Percentiles rank a stretch among this genome's conserved stretches.
Conservation (phyloP, 1,284 basidiomycete genomes). For the Ustilago xerochloae region DNA sequence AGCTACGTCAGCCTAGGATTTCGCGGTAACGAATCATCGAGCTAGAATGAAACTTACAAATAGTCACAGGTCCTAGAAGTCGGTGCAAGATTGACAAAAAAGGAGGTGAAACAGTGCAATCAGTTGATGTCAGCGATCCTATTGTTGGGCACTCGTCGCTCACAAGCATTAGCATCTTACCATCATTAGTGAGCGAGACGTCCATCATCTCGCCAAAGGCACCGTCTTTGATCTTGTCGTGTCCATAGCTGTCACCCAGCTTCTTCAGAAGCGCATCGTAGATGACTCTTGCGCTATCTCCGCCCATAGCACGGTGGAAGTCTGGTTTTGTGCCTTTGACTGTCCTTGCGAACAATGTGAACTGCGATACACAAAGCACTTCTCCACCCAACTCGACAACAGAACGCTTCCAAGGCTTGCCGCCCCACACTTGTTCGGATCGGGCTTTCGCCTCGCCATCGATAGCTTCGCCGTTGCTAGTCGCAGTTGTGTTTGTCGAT, state of each 20-base stretch:
- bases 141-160: too few relatives aligned
- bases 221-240: constrained; percentile 58
- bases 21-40: neutral
- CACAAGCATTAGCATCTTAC: constrained; percentile 15
- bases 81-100: too few relatives aligned
- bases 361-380: constrained; percentile 65
- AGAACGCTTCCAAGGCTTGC: constrained; percentile 58
- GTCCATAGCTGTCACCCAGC: constrained; percentile 44
- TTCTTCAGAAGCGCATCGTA: constrained; percentile 57
- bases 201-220: constrained; percentile 67
- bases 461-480: neutral
- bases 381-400: constrained; percentile 62
- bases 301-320: constrained; percentile 63
- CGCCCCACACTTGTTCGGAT: constrained; percentile 55
- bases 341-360: constrained; percentile 62
- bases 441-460: constrained; percentile 16
- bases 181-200: constrained; percentile 62
- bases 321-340: constrained; percentile 66
- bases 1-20: neutral
- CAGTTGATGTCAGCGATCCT: too few relatives aligned
- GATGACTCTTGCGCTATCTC: constrained; percentile 43
- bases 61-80: constrained; percentile 44
- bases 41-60: constrained; percentile 27
- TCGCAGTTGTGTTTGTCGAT: neutral
- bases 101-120: neutral